Evolutionary conservation across 208 protist species (phyloP).

Genomic region (Naegleria gruberi): DNA sequence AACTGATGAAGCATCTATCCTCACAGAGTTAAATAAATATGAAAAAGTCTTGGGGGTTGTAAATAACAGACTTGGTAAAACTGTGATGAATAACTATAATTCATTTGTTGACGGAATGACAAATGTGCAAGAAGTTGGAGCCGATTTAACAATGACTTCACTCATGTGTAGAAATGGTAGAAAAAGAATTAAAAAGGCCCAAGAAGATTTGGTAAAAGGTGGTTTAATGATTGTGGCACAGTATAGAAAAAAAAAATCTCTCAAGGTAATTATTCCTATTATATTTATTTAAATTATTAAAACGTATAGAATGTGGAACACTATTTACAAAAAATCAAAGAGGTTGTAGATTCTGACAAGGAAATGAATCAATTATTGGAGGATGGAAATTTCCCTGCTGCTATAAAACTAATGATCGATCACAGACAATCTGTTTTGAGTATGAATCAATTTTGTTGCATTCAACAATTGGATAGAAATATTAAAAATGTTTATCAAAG

Average conservation of each 20-base stretch:
- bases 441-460: background rate
- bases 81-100: conserved; percentile 18
- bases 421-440: background rate
- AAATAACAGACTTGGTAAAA: background rate
- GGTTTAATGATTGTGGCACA: background rate
- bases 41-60: background rate
- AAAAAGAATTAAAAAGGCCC: background rate
- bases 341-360: background rate
- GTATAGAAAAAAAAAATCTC: background rate
- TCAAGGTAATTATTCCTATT: background rate
- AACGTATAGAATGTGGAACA: background rate
- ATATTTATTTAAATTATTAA: background rate
- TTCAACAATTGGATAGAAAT: conserved; percentile 8
- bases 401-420: background rate
- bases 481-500: background rate
- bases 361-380: conserved; percentile 7
- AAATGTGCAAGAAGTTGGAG: conserved; percentile 11
- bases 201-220: background rate
- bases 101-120: conserved; percentile 22
- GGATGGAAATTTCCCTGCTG: background rate
- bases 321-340: background rate
- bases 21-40: background rate
- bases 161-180: background rate
- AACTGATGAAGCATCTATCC: background rate
- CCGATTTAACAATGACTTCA: background rate